Base-by-base conservation (phyloP, 2,329 filamentous ascomycete species). In the Fonsecaea erecta region DNA sequence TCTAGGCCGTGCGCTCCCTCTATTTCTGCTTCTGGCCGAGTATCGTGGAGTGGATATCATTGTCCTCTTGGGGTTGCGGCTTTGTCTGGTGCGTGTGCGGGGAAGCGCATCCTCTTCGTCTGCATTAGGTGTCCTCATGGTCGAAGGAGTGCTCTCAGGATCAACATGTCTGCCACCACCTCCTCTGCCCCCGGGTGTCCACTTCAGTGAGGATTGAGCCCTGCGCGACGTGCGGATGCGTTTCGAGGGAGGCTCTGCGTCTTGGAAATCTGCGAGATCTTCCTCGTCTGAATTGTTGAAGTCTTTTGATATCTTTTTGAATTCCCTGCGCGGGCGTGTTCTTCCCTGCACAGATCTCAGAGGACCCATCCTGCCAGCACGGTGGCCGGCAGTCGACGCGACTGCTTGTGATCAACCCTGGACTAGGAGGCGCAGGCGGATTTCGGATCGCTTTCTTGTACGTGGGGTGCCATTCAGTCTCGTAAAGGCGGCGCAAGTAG, bases 161-260 rank as follows among this genome's bases (percentile, higher is more conserved):
- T 96, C 91, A 37, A 95, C 82, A 76, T 93, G 96, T 74, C 93
- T 84, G 21, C 93, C 92, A 64, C 93, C 92, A 52, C 93, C 93
- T 43, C 92, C 92, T 64, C 92, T 90, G 2, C 92, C 93, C 54
- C 93, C 93, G 35, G 94, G 92, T 54, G 96, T 86, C 71, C 70
- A 70, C 58, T 64, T 68, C 12, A 62, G 60, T 16, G 66, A 52
- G 18, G 55, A 48, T 32, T 59, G 65, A 16, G 64, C 53, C 26
- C 62, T 64, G 28, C 66, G 64, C 28, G 68, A 66, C 79, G 97
- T 97, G 77, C 87, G 85, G 71, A 88, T 84, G 74, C 86, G 86
- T 79, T 92, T 93, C 0, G 83, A 83, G 12, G 89, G 88, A 28
- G 88, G 88, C 70, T 90, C 88, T 54, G 83, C 68, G 40, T 69